These are phyloP conservation scores for Rhazya stricta DNA, from an alignment of 257 asterid genomes.

Conservation along the genomic window DNA sequence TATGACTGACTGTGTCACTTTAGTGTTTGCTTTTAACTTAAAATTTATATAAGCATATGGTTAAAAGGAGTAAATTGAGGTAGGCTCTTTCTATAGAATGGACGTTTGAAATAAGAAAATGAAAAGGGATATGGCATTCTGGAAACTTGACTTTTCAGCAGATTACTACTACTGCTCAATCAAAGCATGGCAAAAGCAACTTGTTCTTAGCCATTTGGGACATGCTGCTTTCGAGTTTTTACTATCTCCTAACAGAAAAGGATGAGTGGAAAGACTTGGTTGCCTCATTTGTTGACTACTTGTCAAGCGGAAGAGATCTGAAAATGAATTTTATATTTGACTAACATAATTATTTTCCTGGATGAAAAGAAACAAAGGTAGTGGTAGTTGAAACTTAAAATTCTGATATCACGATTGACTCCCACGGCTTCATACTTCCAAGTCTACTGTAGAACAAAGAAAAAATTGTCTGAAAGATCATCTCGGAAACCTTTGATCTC, in stretches of 20 bases:
- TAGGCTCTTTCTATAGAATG: not conserved
- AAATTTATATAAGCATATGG: no score
- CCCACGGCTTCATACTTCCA: not conserved
- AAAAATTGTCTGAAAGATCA: not conserved
- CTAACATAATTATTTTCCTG: not conserved
- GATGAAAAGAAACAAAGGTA: no score
- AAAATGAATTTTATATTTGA: not conserved
- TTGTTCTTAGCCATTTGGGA: not conserved
- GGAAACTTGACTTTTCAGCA: not conserved
- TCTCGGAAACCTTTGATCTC: not conserved
- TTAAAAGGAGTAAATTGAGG: no score
- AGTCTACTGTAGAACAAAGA: not conserved
- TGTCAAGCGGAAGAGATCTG: not conserved
- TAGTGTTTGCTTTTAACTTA: no score
- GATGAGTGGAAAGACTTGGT: no score
- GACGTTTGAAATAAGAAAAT: not conserved
- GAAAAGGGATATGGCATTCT: not conserved
- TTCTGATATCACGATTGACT: not conserved
- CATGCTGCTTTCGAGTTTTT: not conserved
- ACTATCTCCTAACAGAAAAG: not conserved
- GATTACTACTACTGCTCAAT: not conserved
- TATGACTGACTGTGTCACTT: not conserved
- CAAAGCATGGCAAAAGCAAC: not conserved
- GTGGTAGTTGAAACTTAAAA: not conserved
- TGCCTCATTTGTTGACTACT: not conserved